Base-by-base conservation (phyloP, 495 filamentous ascomycete genomes). In the Parachaetomium inaequale region DNA sequence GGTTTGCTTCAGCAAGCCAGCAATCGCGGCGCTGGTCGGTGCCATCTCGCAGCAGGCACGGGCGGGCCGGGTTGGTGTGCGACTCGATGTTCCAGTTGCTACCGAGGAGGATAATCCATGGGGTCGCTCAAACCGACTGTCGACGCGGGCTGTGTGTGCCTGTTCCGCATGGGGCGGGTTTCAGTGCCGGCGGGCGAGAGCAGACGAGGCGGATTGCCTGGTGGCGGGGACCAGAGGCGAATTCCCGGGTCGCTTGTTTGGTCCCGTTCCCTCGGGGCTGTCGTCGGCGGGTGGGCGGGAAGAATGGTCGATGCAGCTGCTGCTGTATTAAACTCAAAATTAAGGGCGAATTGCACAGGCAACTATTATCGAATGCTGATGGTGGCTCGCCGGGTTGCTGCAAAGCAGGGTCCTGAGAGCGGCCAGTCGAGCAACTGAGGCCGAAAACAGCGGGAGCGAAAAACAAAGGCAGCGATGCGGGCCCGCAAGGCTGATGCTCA, bases 1-100 rank as follows among this genome's bases (percentile, higher is more conserved):
- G 55, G 91, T 81, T 70, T 94, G 89, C 70, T 88, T 84, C 66
- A 98, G 79, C 75, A 96, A 89, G 72, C 80, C 79, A 43, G 88
- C 79, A 65, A 92, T 81, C 71, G 87, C 81, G 19, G 82, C 72
- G 64, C 81, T 84, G 32, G 83, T 83, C 8, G 90, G 87, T 59
- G 89, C 83, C 92, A 95, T 95, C 71, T 63, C 65, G 61, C 21
- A 45, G 42, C 58, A 36, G 51, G 63, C 47, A 55, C 60, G 31
- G 50, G 51, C n/a, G 26, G 53, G 59, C 69, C 63, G 46, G 63
- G 57, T 58, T 45, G 43, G 46, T 51, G 45, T 55, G 68, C 69
- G 58, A 64, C 61, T 61, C 63, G 58, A 62, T 64, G 43, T 61
- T 62, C 32, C 57, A 47, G 62, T 45, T 63, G 66, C 62, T 71